Evolutionary conservation across 805 yeast species (phyloP).

Genomic region (Starmera caribaea): DNA sequence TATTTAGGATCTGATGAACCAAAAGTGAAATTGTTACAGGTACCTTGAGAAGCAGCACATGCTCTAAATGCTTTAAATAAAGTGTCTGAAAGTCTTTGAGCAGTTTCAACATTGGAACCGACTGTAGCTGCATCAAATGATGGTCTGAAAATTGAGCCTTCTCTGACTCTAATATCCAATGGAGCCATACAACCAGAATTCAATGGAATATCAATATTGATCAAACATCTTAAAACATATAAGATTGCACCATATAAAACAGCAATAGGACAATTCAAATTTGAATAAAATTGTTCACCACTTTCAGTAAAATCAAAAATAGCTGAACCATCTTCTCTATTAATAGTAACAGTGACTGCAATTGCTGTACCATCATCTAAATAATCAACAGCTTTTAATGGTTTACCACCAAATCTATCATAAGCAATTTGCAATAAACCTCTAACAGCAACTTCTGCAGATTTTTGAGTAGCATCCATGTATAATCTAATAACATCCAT

Average conservation of each 20-base stretch:
- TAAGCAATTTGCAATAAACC: conserved; percentile 27
- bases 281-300: conserved; percentile 41
- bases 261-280: conserved; percentile 46
- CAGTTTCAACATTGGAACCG: conserved; percentile 46
- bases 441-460: conserved; percentile 40
- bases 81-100: conserved; percentile 47
- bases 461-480: conserved; percentile 35
- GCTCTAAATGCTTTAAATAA: conserved; percentile 44
- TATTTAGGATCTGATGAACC: conserved; percentile 37
- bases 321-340: conserved; percentile 28
- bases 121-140: conserved; percentile 35
- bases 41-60: conserved; percentile 50
- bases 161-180: conserved; percentile 27
- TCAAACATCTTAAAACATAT: conserved; percentile 42
- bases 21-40: conserved; percentile 48
- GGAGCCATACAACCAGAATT: conserved; percentile 47
- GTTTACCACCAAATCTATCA: conserved; percentile 25
- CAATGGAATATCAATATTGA: conserved; percentile 43
- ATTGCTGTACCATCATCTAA: conserved; percentile 51
- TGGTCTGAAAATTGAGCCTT: conserved; percentile 25
- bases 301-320: conserved; percentile 45
- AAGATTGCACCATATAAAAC: conserved; percentile 44
- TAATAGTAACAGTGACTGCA: conserved; percentile 30
- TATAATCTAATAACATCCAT: conserved; percentile 33
- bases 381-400: conserved; percentile 34